phyloP scores from a whole-genome alignment of 169 alveolate species.

The Babesia caballi region DNA sequence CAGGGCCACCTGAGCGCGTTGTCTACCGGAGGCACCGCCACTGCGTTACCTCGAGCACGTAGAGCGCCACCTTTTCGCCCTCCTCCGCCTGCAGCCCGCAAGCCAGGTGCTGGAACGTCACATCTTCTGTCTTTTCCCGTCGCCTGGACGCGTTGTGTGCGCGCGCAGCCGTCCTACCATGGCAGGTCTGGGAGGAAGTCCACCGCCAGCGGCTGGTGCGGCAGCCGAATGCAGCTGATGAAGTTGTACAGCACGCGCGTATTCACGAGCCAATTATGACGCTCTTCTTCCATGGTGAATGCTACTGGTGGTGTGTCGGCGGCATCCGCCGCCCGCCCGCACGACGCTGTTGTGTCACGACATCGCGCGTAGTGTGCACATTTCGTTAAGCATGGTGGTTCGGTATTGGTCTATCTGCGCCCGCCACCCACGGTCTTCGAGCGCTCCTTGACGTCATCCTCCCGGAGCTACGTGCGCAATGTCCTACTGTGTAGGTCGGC shows the following conservation, averaged over 20 bases:
- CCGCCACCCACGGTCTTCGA: constrained; percentile 24
- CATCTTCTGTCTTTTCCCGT: constrained; percentile 22
- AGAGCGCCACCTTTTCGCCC: constrained; percentile 42
- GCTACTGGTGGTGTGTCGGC: neutral
- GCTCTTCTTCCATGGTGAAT: constrained; percentile 48
- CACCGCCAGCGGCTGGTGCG: constrained; percentile 62
- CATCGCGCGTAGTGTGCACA: neutral
- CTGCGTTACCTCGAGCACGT: constrained; percentile 46
- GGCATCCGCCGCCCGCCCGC: no score
- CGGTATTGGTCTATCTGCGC: neutral
- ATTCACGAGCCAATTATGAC: constrained; percentile 64
- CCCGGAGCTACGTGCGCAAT: neutral
- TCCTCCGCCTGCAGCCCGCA: constrained; percentile 64
- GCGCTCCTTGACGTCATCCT: constrained; percentile 10
- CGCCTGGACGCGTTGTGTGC: neutral
- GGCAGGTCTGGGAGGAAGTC: constrained; percentile 50
- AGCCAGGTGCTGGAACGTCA: constrained; percentile 42
- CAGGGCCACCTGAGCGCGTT: constrained; percentile 36
- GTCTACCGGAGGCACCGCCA: neutral
- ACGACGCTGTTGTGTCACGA: neutral
- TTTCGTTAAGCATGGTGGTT: neutral
- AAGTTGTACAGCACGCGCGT: constrained; percentile 61
- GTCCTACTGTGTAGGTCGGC: neutral
- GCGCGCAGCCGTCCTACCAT: constrained; percentile 6
- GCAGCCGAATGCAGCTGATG: constrained; percentile 51